A percentile compares a stretch with the other conserved stretches of the same genome.
These are phyloP conservation scores for Fusarium sp. DNA, from an alignment of 2,329 filamentous ascomycete species.

Conservation along the genomic window DNA sequence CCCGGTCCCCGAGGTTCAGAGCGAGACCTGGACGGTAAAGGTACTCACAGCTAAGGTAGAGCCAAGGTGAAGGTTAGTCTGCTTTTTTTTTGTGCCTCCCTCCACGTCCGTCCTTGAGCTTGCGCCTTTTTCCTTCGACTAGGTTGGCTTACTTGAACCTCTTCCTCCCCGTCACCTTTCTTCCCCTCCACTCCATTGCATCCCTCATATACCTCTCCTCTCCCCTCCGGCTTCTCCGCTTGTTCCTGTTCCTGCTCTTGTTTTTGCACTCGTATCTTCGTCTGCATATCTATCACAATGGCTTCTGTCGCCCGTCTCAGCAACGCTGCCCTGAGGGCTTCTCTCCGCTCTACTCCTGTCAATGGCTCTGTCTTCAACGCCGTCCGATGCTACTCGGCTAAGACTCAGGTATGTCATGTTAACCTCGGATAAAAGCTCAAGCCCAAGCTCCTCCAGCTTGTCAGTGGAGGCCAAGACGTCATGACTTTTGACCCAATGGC, in stretches of 20 bases:
- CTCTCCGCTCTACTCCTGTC: constrained; percentile 75
- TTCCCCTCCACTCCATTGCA: constrained; percentile 47
- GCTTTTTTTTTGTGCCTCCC: constrained; percentile 36
- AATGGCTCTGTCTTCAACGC: constrained; percentile 83
- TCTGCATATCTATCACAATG: constrained; percentile 68
- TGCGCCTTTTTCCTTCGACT: constrained; percentile 47
- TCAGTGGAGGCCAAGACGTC: constrained; percentile 14
- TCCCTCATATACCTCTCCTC: constrained; percentile 52
- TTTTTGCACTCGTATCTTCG: constrained; percentile 49
- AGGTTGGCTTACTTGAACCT: constrained; percentile 49
- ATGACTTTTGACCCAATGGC: constrained; percentile 11
- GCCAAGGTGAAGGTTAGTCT: constrained; percentile 32
- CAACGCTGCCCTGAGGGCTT: constrained; percentile 84
- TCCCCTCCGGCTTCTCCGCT: constrained; percentile 53
- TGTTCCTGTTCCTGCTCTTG: constrained; percentile 42
- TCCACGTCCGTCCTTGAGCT: constrained; percentile 18
- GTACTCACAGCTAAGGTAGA: constrained; percentile 34
- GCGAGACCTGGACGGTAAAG: constrained; percentile 19
- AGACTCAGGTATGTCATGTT: constrained; percentile 82
- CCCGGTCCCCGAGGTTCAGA: constrained; percentile 42
- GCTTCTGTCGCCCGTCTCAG: constrained; percentile 85
- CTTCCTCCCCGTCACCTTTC: constrained; percentile 48
- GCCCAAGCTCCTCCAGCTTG: constrained; percentile 12
- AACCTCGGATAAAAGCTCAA: constrained; percentile 20
- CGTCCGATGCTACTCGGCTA: constrained; percentile 91